phyloP scores from a whole-genome alignment of 192 early-diverging fungal genomes.

The Oehlia diaphana region DNA sequence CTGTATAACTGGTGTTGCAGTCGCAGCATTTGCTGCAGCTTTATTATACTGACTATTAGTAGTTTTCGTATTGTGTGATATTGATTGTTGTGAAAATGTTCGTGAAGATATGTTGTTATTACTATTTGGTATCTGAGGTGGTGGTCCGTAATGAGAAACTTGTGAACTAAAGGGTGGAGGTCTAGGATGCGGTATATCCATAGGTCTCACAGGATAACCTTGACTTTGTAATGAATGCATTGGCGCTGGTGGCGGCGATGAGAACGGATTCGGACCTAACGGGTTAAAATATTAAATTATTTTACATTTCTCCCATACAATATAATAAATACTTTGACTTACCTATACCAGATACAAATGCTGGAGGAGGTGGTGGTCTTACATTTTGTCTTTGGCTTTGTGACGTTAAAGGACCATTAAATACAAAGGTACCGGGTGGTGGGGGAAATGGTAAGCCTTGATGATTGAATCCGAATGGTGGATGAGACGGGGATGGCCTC shows the following conservation, averaged over 20 bases:
- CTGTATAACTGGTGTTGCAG: conserved; percentile 57
- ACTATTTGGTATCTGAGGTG: conserved; percentile 1
- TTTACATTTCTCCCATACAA: not conserved
- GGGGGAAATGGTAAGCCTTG: not conserved
- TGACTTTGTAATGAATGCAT: not conserved
- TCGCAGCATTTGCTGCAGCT: not conserved
- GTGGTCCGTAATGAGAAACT: conserved; percentile 30
- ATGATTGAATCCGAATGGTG: not conserved
- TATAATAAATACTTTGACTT: not conserved
- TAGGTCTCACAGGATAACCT: not conserved
- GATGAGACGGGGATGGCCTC: not conserved
- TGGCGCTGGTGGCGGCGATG: not conserved
- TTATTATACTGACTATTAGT: too few relatives aligned
- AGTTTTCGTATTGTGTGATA: not conserved
- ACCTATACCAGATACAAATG: conserved; percentile 6
- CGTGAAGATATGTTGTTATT: not conserved
- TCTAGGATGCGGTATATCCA: not conserved
- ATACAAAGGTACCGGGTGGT: not conserved
- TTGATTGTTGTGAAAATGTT: not conserved
- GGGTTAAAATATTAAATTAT: not conserved
- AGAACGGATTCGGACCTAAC: not conserved
- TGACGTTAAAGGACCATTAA: conserved; percentile 1
- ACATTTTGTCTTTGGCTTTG: not conserved
- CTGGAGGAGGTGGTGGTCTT: conserved; percentile 11
- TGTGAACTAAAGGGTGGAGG: conserved; percentile 12